These are phyloP conservation scores for Podospora bellae-mahoneyi DNA, from an alignment of 495 filamentous ascomycete genomes.

Conservation along the genomic window DNA sequence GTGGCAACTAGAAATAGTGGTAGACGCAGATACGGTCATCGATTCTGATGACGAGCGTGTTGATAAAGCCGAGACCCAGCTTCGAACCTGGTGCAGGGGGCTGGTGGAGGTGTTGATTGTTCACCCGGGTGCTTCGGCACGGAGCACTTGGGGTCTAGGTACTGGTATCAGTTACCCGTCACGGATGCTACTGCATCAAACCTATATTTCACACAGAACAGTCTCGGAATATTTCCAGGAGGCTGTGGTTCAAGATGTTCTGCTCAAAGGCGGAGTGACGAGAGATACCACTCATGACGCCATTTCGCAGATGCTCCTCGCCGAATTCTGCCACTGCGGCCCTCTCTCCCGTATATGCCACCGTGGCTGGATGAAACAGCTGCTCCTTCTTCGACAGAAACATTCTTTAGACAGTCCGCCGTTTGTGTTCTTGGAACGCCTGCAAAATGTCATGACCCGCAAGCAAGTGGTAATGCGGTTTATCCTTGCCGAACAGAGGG, in stretches of 20 bases:
- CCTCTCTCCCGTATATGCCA: neutral
- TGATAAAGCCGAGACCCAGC: neutral
- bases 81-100: neutral
- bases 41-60: neutral
- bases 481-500: no score
- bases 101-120: neutral
- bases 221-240: conserved; percentile 3
- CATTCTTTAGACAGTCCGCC: neutral
- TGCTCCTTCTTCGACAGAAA: neutral
- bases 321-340: neutral
- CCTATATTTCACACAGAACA: neutral
- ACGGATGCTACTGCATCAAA: neutral
- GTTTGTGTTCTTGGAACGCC: neutral
- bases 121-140: neutral
- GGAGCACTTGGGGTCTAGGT: neutral
- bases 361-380: neutral
- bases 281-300: neutral
- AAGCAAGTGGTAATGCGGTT: neutral
- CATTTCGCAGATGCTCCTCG: neutral
- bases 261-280: neutral
- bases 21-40: neutral
- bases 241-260: neutral
- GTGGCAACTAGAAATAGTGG: neutral
- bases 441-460: neutral
- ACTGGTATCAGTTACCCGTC: neutral